Evolutionary conservation across 2,329 filamentous ascomycete genomes (phyloP).

Genomic region (Diaporthe sp.): DNA sequence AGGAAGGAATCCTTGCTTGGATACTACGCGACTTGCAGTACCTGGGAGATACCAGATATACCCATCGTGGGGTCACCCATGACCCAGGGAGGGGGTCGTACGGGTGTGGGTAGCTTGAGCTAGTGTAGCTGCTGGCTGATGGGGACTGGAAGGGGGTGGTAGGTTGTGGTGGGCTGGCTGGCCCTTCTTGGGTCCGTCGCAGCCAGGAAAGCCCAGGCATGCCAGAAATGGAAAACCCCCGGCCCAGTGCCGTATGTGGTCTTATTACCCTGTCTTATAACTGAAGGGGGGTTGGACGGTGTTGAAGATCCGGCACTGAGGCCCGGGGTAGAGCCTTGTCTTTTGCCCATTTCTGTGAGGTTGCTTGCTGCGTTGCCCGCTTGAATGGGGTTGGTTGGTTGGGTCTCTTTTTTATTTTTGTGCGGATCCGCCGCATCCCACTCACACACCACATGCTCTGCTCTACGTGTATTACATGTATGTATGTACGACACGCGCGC

Average conservation of each 20-base stretch:
- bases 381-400: neutral
- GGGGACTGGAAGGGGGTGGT: neutral
- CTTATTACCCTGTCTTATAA: constrained; percentile 26
- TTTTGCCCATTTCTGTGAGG: neutral
- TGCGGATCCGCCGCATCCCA: constrained; percentile 17
- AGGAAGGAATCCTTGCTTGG: constrained; percentile 11
- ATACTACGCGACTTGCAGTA: constrained; percentile 1
- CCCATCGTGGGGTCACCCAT: constrained; percentile 18
- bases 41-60: constrained; percentile 11
- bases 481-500: neutral
- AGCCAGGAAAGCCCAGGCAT: constrained; percentile 8
- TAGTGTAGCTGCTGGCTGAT: neutral
- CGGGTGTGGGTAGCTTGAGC: neutral
- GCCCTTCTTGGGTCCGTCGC: neutral
- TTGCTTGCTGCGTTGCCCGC: too few relatives aligned
- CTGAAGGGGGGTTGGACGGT: neutral
- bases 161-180: neutral
- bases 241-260: constrained; percentile 2
- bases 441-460: neutral
- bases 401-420: neutral
- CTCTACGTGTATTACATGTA: neutral
- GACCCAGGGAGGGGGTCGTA: neutral
- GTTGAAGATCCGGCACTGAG: constrained; percentile 31
- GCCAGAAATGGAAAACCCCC: constrained; percentile 24
- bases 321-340: constrained; percentile 11